phyloP scores from a whole-genome alignment of 768 basidiomycete species.

The Cubamyces sp. region DNA sequence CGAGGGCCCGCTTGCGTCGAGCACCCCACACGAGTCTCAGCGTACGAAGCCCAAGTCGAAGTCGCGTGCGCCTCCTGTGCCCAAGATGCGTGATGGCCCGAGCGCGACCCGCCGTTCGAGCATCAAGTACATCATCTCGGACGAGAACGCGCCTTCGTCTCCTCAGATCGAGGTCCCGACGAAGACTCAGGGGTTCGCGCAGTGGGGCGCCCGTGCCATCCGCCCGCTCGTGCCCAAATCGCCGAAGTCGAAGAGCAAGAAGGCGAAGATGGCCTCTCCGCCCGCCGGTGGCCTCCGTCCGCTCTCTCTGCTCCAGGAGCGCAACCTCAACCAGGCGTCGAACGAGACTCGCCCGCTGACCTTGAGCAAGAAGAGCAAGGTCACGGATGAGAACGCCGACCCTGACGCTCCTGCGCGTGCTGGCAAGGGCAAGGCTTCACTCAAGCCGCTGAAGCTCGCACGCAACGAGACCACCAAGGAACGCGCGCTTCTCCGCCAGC shows the following conservation, averaged over 20 bases:
- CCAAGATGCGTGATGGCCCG: conserved; percentile 26
- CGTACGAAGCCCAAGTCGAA: conserved; percentile 29
- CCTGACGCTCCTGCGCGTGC: conserved; percentile 40
- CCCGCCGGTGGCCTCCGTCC: conserved; percentile 56
- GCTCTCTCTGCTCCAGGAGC: conserved; percentile 66
- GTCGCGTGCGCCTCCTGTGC: conserved; percentile 31
- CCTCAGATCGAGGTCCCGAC: conserved; percentile 11
- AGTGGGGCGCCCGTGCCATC: conserved; percentile 42
- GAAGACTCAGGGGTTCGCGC: conserved; percentile 19
- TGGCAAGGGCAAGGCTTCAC: conserved; percentile 45
- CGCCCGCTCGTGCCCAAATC: conserved; percentile 59
- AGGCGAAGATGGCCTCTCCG: conserved; percentile 22
- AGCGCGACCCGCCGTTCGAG: conserved; percentile 51
- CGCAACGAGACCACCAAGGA: conserved; percentile 67
- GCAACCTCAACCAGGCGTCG: conserved; percentile 45
- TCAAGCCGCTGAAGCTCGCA: conserved; percentile 63
- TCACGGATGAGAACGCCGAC: conserved; percentile 31
- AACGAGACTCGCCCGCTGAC: conserved; percentile 55
- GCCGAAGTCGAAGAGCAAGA: conserved; percentile 54
- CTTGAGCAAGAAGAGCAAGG: conserved; percentile 53
- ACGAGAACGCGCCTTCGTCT: conserved; percentile 39
- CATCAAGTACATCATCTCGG: conserved; percentile 68
- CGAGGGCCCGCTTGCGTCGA: conserved; percentile 57
- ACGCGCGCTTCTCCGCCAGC: conserved; percentile 58
- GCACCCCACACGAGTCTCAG: conserved; percentile 61